Evolutionary conservation across 306 rosid species (phyloP), one percentile per base, ranked within the genome.

Genomic region (Cajanus cajan): DNA sequence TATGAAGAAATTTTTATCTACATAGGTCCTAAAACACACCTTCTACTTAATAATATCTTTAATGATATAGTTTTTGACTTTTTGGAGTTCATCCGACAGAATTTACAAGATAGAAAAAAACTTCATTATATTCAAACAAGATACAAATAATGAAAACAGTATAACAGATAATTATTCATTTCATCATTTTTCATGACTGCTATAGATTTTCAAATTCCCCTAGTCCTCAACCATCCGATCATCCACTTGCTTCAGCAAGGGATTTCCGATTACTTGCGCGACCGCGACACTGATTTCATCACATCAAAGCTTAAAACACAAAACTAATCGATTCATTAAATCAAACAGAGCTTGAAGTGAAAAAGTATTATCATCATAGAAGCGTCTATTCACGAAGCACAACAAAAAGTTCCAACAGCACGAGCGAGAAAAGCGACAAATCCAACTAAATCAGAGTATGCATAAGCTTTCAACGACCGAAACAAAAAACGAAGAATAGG

Each of bases 301-400:
- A 3, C 0, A 50, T 68, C 61, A 79, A 68, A 78, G 34, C 40
- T 31, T 44, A 22, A n/a, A 78, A 43, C 66, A 66, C 22, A 66
- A 40, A 47, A 37, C 31, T 61, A 74, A 51, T 61, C 28, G 52
- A 57, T 10, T 34, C 24, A 61, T 5, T 2, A 55, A 67, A 72
- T 13, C 54, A 51, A 59, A 58, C 25, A 8, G 54, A 82, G 52
- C 25, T 12, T 2, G 48, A 59, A 40, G 31, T 0, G 69, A 21
- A 78, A 55, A 12, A 44, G 12, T 28, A 57, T 34, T 31, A 34
- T 50, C 54, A 65, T 51, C 54, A 14, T 24, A 12, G 12, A 11
- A 33, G 65, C 31, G 36, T 61, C 61, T 7, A 62, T 16, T 45
- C 10, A 34, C 2, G 40, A 50, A 34, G 15, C 14, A 63, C n/a